Evolutionary conservation across 306 rosid genomes (phyloP), one percentile per base, ranked within the genome.

Genomic region (Acacia crassicarpa): DNA sequence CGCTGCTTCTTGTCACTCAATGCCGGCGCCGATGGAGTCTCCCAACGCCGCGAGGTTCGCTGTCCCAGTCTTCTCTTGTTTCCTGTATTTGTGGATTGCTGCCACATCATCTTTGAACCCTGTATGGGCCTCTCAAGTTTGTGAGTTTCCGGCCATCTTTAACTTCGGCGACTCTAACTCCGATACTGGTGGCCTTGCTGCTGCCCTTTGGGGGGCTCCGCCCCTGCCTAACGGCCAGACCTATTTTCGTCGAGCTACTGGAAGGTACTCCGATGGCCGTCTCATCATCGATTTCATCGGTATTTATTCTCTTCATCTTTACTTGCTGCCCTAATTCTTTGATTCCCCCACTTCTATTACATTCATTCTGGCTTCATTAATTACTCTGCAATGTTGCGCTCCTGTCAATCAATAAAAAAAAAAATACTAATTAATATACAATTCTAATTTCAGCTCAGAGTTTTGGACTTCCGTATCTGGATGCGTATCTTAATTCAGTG

Each of bases 201-300:
- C 71, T 32, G 10, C 71, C 71, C 9, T 66, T 33, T 66, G 22
- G 22, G 14, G n/a, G 11, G 14, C 6, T 3, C 45, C 71, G 33
- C 43, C 71, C 22, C 45, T 19, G 3, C 71, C 71, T 2, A 16
- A 33, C 9, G 71, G 71, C 13, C 23, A 15, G 12, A 66, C 71
- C 14, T 35, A 66, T 66, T 66, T 66, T 35, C 23, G 12, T 14
- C 41, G 45, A 33, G 23, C 71, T 33, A 32, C 71, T 0, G 71
- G 45, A 66, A 66, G 71, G 71, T 32, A 8, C 45, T 66, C 44
- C 22, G 91, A 88, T 67, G 89, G 86, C 56, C 80, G 86, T n/a
- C 85, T 88, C 66, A 72, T 81, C 6, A 76, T 86, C 13, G 91
- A 88, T 61, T 88, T 88, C 82, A 78, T 88, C 0, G 86, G 89